A percentile compares a stretch with the other conserved stretches of the same genome.
Evolutionary conservation across 2,329 filamentous ascomycete species (phyloP).

Genomic region (Phialemonium atrogriseum): DNA sequence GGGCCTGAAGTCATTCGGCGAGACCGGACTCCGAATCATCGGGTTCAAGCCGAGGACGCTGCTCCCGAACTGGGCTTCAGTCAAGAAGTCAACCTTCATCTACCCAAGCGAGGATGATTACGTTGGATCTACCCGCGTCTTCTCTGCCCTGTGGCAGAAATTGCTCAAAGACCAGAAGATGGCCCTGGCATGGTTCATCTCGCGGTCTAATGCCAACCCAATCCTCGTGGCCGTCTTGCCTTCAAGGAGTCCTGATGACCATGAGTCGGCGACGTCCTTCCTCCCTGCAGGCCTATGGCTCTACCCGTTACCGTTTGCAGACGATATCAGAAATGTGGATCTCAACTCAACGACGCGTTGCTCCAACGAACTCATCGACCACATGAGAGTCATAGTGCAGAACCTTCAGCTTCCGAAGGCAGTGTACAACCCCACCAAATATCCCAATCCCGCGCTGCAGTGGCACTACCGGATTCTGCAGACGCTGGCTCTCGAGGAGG

Average conservation of each 20-base stretch:
- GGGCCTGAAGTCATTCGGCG: constrained; percentile 68
- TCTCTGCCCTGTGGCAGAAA: constrained; percentile 84
- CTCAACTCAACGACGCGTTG: constrained; percentile 40
- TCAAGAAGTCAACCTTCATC: constrained; percentile 83
- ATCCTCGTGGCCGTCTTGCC: constrained; percentile 75
- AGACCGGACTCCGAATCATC: constrained; percentile 77
- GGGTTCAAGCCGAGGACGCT: constrained; percentile 79
- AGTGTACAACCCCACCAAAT: constrained; percentile 74
- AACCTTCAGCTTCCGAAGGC: constrained; percentile 84
- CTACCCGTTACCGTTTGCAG: constrained; percentile 77
- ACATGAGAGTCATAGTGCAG: constrained; percentile 75
- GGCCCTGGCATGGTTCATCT: constrained; percentile 82
- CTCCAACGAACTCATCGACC: constrained; percentile 65
- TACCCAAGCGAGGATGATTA: constrained; percentile 89
- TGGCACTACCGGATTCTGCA: constrained; percentile 97
- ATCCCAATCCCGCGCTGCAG: constrained; percentile 86
- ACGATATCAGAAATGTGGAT: constrained; percentile 76
- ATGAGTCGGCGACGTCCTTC: constrained; percentile 56
- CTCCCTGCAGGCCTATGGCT: constrained; percentile 84
- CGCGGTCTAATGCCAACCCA: constrained; percentile 72
- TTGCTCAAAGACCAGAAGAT: constrained; percentile 72
- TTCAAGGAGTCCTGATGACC: constrained; percentile 57
- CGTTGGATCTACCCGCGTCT: constrained; percentile 86
- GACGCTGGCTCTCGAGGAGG: constrained; percentile 83
- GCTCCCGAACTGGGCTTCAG: constrained; percentile 75